phyloP scores from a whole-genome alignment of 768 basidiomycete species.

The Hebeloma cylindrosporum region DNA sequence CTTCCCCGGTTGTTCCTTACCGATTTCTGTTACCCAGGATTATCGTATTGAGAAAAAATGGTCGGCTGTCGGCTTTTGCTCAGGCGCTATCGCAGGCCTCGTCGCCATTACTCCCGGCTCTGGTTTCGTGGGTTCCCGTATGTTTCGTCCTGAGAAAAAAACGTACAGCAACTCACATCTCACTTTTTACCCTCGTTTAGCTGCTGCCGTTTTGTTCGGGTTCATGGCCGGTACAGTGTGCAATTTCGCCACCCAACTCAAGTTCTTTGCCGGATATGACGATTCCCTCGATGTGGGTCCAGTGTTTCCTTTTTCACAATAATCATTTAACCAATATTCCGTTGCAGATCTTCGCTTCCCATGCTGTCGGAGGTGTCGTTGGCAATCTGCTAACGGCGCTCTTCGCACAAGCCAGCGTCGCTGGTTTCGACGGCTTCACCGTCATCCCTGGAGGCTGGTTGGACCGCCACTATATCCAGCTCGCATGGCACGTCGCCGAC shows the following conservation, averaged over 20 bases:
- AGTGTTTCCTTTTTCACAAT: not conserved
- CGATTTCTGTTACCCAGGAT: constrained; percentile 46
- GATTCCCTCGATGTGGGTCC: constrained; percentile 74
- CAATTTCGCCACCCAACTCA: constrained; percentile 95
- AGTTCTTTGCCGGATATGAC: constrained; percentile 76
- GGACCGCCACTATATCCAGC: constrained; percentile 77
- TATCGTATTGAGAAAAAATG: constrained; percentile 93
- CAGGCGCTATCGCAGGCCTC: constrained; percentile 88
- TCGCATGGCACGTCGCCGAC: constrained; percentile 83
- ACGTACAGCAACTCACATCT: not conserved
- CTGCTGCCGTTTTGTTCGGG: constrained; percentile 85
- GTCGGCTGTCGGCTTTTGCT: constrained; percentile 94
- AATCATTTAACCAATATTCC: not conserved
- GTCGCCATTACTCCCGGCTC: constrained; percentile 88
- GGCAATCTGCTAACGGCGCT: constrained; percentile 86
- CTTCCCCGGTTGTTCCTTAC: not conserved
- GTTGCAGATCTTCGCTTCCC: constrained; percentile 85
- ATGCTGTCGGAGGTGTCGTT: constrained; percentile 75
- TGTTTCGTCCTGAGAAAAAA: constrained; percentile 24
- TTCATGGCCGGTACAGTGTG: constrained; percentile 81
- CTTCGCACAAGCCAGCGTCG: constrained; percentile 81
- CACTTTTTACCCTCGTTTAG: constrained; percentile 29
- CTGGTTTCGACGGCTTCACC: constrained; percentile 74
- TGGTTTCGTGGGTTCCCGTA: constrained; percentile 77
- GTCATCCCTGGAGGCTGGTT: constrained; percentile 85